phyloP scores from a whole-genome alignment of 1,284 basidiomycete species.

The Sparassis latifolia region DNA sequence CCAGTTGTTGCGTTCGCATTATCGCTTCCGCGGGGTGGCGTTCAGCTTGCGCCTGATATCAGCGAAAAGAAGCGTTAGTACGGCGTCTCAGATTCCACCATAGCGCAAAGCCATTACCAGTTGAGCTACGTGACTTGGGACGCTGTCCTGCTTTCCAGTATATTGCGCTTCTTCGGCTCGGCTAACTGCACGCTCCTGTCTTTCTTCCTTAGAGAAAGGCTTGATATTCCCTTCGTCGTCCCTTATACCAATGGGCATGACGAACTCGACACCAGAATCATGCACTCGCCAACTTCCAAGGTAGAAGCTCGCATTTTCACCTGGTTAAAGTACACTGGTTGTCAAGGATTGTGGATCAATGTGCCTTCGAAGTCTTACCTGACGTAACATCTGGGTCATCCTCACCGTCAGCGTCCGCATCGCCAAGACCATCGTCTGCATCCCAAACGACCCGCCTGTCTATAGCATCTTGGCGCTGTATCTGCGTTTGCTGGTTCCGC shows the following conservation, averaged over 20 bases:
- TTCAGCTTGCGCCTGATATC: conserved; percentile 7
- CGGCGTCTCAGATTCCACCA: neutral
- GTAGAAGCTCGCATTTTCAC: neutral
- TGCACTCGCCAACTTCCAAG: conserved; percentile 6
- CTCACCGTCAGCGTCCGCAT: conserved; percentile 25
- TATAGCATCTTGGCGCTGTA: conserved; percentile 42
- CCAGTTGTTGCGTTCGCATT: conserved; percentile 17
- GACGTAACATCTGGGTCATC: conserved; percentile 20
- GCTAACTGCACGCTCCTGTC: conserved; percentile 18
- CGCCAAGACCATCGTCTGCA: conserved; percentile 26
- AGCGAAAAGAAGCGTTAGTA: neutral
- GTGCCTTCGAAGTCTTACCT: conserved; percentile 2
- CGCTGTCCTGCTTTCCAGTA: conserved; percentile 42
- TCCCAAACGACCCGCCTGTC: conserved; percentile 42
- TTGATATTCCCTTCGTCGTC: conserved; percentile 25
- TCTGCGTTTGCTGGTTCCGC: conserved; percentile 46
- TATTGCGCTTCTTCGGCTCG: conserved; percentile 36
- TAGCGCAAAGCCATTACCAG: conserved; percentile 36
- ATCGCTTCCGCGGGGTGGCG: conserved; percentile 5
- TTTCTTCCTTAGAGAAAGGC: conserved; percentile 26
- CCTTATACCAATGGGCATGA: conserved; percentile 26
- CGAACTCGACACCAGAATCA: conserved; percentile 12
- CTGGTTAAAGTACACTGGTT: neutral
- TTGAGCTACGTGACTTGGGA: conserved; percentile 50
- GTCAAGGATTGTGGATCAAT: neutral